Evolutionary conservation across 148 eudicot genomes (phyloP).

Genomic region (Camellia granthamiana): DNA sequence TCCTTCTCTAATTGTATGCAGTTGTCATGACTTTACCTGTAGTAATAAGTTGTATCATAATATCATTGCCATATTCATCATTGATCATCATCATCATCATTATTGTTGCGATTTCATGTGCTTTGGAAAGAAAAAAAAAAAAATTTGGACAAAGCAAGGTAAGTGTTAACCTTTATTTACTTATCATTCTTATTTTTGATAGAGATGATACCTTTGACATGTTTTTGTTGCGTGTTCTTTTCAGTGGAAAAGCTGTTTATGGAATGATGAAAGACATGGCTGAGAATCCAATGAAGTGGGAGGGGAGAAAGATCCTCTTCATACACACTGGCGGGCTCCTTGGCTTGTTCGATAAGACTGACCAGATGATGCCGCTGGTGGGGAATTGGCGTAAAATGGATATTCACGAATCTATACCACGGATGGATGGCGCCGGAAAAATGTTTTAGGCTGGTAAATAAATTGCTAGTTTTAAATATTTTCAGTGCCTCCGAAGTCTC

Average conservation of each 20-base stretch:
- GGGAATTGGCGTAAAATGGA: conserved; percentile 77
- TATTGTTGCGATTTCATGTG: neutral
- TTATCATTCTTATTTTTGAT: neutral
- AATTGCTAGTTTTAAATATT: neutral
- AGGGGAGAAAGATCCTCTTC: conserved; percentile 80
- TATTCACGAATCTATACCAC: conserved; percentile 66
- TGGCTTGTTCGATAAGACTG: conserved; percentile 79
- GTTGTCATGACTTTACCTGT: neutral
- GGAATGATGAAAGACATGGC: conserved; percentile 76
- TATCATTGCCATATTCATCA: neutral
- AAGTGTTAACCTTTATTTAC: neutral
- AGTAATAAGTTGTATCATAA: neutral
- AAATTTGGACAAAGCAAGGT: neutral
- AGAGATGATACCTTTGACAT: neutral
- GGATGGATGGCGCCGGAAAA: conserved; percentile 71
- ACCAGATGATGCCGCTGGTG: conserved; percentile 50
- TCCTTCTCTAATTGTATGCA: neutral
- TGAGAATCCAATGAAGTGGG: conserved; percentile 74
- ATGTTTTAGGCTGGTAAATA: conserved; percentile 47
- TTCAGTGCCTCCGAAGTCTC: neutral
- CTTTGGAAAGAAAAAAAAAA: neutral
- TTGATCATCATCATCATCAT: neutral
- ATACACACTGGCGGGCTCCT: conserved; percentile 96
- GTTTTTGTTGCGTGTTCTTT: conserved; percentile 9
- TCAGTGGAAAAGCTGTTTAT: conserved; percentile 87